Evolutionary conservation across 2,329 filamentous ascomycete species (phyloP).

Genomic region (Aspergillus sp.): DNA sequence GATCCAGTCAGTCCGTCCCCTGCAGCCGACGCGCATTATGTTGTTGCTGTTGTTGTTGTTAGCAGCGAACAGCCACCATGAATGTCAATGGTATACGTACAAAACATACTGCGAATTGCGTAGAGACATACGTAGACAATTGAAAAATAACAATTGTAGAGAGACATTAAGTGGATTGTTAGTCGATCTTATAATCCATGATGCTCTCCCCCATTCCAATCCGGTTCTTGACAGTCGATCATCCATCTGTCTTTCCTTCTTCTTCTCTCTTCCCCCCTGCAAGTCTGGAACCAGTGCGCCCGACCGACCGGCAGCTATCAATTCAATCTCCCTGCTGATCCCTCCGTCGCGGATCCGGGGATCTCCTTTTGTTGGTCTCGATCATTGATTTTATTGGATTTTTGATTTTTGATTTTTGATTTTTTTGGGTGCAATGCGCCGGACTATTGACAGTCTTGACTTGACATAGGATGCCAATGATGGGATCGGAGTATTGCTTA

Average conservation of each 20-base stretch:
- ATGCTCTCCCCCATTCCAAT: neutral
- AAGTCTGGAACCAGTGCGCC: constrained; percentile 14
- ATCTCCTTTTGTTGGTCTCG: constrained; percentile 1
- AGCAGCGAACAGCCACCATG: neutral
- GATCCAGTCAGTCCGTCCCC: neutral
- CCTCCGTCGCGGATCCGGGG: constrained; percentile 16
- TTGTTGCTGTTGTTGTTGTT: neutral
- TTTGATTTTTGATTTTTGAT: neutral
- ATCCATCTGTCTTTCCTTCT: neutral
- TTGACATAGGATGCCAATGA: neutral
- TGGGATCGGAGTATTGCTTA: neutral
- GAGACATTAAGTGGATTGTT: neutral
- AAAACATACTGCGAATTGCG: neutral
- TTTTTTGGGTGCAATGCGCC: neutral
- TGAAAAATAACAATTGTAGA: too few relatives aligned
- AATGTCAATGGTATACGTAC: too few relatives aligned
- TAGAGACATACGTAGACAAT: neutral
- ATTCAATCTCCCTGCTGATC: constrained; percentile 11
- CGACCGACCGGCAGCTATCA: neutral
- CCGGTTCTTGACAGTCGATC: neutral
- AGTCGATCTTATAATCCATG: neutral
- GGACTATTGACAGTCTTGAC: neutral
- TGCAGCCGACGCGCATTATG: neutral
- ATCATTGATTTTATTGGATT: neutral
- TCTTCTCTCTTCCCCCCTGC: neutral